Conservation (phyloP, 371 early-diverging fungal genomes). For the Capniomyces stellatus region DNA sequence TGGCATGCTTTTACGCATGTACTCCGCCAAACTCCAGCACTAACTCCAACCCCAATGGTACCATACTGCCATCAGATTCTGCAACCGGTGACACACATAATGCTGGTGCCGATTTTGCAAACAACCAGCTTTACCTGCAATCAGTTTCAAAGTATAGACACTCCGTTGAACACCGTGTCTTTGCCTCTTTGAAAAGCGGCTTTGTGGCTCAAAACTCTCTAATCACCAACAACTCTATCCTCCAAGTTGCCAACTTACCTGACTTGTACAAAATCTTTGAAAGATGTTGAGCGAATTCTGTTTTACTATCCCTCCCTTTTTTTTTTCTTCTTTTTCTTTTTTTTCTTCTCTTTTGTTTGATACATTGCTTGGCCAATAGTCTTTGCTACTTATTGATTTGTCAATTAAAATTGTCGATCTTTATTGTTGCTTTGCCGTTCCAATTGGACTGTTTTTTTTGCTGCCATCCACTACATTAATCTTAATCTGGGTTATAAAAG, state of each 20-base stretch:
- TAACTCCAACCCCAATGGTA: background rate
- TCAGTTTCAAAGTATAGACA: conserved; percentile 38
- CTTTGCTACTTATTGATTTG: no score
- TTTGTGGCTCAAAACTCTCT: conserved; percentile 42
- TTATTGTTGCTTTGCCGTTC: no score
- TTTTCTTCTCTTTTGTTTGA: no score
- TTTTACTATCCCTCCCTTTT: no score
- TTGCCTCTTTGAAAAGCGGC: conserved; percentile 47
- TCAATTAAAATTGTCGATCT: no score
- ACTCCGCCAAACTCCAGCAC: conserved; percentile 34
- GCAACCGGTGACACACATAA: background rate
- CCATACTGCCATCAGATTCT: background rate
- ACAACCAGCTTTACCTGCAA: no score
- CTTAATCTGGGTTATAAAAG: no score
- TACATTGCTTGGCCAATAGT: no score
- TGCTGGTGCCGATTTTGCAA: background rate
- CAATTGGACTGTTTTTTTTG: no score
- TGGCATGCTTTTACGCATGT: conserved; percentile 59
- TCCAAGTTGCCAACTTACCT: conserved; percentile 60
- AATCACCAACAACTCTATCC: conserved; percentile 30
- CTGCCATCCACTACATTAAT: no score
- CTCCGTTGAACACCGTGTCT: conserved; percentile 52
- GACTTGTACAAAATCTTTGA: conserved; percentile 88
- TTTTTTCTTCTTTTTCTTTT: no score
- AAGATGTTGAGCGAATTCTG: conserved; percentile 36